Evolutionary conservation across 2,329 filamentous ascomycete species (phyloP).

Genomic region (Xylaria sp.): DNA sequence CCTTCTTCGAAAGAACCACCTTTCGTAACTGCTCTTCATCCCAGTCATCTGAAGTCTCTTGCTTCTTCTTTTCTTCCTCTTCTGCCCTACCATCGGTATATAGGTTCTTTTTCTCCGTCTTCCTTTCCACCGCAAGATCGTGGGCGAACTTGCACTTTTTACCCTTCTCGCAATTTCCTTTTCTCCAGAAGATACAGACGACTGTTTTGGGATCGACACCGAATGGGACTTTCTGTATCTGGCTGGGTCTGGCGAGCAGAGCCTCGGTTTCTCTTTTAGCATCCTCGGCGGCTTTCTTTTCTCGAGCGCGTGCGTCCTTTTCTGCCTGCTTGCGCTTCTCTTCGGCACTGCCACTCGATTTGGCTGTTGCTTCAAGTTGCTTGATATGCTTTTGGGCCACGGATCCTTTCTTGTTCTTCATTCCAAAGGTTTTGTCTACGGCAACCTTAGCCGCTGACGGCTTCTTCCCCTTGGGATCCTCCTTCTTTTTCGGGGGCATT

Average conservation of each 20-base stretch:
- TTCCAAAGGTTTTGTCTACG: slow-evolving; percentile 97
- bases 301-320: slow-evolving; percentile 72
- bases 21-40: slow-evolving; percentile 93
- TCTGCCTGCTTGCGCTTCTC: slow-evolving; percentile 80
- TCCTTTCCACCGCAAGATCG: slow-evolving; percentile 86
- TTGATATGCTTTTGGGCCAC: slow-evolving; percentile 90
- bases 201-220: slow-evolving; percentile 98
- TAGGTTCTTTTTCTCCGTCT: slow-evolving; percentile 88
- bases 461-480: slow-evolving; percentile 60
- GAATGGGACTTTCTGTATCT: slow-evolving; percentile 97
- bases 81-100: slow-evolving; percentile 83
- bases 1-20: slow-evolving; percentile 94
- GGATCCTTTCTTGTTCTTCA: slow-evolving; percentile 99
- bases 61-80: slow-evolving; percentile 80
- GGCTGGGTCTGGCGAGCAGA: slow-evolving; percentile 87
- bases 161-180: slow-evolving; percentile 96
- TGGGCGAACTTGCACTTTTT: slow-evolving; percentile 98
- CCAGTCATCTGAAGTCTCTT: slow-evolving; percentile 94
- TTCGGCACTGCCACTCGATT: slow-evolving; percentile 78
- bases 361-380: slow-evolving; percentile 75
- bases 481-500: slow-evolving; percentile 75
- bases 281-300: slow-evolving; percentile 88
- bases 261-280: slow-evolving; percentile 81
- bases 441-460: slow-evolving; percentile 65
- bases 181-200: slow-evolving; percentile 95